A percentile compares a stretch with the other conserved stretches of the same genome.
Conservation (phyloP, 2,329 filamentous ascomycete species). For the Monilinia laxa region DNA sequence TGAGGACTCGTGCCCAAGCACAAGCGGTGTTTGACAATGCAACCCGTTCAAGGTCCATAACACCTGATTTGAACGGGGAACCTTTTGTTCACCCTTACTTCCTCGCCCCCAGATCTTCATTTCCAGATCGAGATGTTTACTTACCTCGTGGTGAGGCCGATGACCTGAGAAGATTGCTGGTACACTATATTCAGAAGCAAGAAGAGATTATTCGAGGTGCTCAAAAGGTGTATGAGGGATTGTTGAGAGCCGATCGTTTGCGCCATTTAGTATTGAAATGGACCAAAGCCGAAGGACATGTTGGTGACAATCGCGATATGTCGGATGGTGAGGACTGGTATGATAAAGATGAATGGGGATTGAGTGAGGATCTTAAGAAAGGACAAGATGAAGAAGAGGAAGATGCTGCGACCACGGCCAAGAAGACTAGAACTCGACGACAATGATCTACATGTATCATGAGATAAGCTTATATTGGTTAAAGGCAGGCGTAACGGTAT, state of each 20-base stretch:
- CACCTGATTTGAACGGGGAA: slow-evolving; percentile 49
- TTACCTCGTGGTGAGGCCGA: slow-evolving; percentile 74
- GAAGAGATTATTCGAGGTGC: slow-evolving; percentile 77
- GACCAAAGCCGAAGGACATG: slow-evolving; percentile 76
- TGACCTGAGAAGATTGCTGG: slow-evolving; percentile 70
- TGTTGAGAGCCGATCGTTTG: slow-evolving; percentile 71
- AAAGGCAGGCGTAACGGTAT: slow-evolving; percentile 19
- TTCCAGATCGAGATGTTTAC: slow-evolving; percentile 68
- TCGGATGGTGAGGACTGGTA: slow-evolving; percentile 90
- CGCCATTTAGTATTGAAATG: slow-evolving; percentile 70
- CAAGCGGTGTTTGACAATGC: slow-evolving; percentile 44
- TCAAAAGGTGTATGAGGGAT: slow-evolving; percentile 64
- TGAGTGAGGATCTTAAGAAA: slow-evolving; percentile 74
- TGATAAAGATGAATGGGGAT: slow-evolving; percentile 75
- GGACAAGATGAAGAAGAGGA: slow-evolving; percentile 82
- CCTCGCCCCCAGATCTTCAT: slow-evolving; percentile 59
- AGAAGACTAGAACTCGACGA: slow-evolving; percentile 50
- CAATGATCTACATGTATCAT: slow-evolving; percentile 30
- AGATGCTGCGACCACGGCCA: slow-evolving; percentile 53
- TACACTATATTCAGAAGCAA: slow-evolving; percentile 81
- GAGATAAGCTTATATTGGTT: neutral
- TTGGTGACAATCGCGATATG: slow-evolving; percentile 64
- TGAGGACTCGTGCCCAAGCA: slow-evolving; percentile 55
- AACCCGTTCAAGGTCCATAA: slow-evolving; percentile 39
- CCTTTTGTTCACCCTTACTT: slow-evolving; percentile 75